A percentile compares a stretch with the other conserved stretches of the same genome.
Conservation (phyloP, 371 early-diverging fungal species). For the Mortierella sp. region DNA sequence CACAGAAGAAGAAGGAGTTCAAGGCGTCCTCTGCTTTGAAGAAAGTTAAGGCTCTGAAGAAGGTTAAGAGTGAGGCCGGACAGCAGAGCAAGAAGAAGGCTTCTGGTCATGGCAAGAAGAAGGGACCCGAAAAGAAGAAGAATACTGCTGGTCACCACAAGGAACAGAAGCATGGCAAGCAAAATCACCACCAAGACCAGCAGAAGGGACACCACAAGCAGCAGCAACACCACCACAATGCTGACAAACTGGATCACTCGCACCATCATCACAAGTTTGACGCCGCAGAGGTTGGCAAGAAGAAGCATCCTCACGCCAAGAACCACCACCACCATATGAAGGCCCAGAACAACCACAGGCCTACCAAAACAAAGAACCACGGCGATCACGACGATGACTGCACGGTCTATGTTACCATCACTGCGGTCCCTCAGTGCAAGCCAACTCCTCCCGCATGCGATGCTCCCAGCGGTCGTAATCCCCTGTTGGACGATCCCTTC, state of each 20-base stretch:
- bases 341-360: not conserved
- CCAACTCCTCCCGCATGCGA: slow-evolving; percentile 9
- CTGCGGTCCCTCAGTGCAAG: slow-evolving; percentile 16
- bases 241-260: not conserved
- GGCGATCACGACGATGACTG: slow-evolving; percentile 13
- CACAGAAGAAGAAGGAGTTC: not conserved
- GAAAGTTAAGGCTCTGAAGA: not conserved
- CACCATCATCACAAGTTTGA: slow-evolving; percentile 5
- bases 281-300: not conserved
- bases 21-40: not conserved
- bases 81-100: not conserved
- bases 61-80: not conserved
- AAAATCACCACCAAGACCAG: not conserved
- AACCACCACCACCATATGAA: not conserved
- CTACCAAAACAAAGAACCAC: not conserved
- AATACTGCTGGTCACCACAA: not conserved
- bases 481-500: not conserved
- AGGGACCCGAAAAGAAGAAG: not conserved
- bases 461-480: not conserved
- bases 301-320: slow-evolving; percentile 15
- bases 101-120: not conserved
- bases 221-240: not conserved
- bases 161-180: slow-evolving; percentile 4
- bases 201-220: not conserved
- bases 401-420: slow-evolving; percentile 20